Percentiles rank a stretch among this genome's conserved stretches.
Conservation (phyloP, 169 alveolate genomes). For the Cryptosporidium tyzzeri region DNA sequence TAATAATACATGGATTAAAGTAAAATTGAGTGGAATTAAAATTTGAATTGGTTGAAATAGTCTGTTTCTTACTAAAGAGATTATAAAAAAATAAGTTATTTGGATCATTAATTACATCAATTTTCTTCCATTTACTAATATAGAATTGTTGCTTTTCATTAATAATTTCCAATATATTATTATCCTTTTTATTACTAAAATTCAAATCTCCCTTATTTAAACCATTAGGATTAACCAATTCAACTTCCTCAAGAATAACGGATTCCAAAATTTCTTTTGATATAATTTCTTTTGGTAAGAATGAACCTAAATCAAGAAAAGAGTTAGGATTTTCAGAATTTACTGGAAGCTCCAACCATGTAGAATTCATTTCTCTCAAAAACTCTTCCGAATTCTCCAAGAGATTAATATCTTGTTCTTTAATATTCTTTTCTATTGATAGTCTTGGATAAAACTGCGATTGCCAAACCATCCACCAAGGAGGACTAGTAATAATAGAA, state of each 20-base stretch:
- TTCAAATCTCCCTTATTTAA: neutral
- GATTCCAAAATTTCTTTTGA: slow-evolving; percentile 65
- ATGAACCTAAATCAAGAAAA: slow-evolving; percentile 43
- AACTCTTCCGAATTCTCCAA: neutral
- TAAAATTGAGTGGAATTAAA: neutral
- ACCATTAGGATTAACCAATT: slow-evolving; percentile 14
- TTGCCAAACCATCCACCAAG: slow-evolving; percentile 76
- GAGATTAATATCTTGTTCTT: neutral
- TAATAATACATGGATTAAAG: slow-evolving; percentile 35
- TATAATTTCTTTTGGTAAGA: slow-evolving; percentile 63
- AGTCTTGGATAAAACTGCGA: slow-evolving; percentile 36
- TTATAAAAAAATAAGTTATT: slow-evolving; percentile 36
- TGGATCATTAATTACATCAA: slow-evolving; percentile 50
- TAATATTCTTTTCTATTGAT: neutral
- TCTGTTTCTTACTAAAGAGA: neutral
- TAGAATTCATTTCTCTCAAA: neutral
- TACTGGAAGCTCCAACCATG: slow-evolving; percentile 57
- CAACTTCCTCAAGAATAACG: slow-evolving; percentile 43
- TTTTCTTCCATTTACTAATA: slow-evolving; percentile 33
- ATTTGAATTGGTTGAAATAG: neutral
- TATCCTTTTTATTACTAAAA: neutral
- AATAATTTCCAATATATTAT: slow-evolving; percentile 6
- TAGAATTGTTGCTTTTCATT: slow-evolving; percentile 36
- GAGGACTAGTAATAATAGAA: slow-evolving; percentile 24
- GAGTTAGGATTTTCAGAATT: slow-evolving; percentile 48